Percentiles rank a stretch among this genome's conserved stretches.
phyloP scores from a whole-genome alignment of 306 rosid genomes.

The Echinosophora koreensis region DNA sequence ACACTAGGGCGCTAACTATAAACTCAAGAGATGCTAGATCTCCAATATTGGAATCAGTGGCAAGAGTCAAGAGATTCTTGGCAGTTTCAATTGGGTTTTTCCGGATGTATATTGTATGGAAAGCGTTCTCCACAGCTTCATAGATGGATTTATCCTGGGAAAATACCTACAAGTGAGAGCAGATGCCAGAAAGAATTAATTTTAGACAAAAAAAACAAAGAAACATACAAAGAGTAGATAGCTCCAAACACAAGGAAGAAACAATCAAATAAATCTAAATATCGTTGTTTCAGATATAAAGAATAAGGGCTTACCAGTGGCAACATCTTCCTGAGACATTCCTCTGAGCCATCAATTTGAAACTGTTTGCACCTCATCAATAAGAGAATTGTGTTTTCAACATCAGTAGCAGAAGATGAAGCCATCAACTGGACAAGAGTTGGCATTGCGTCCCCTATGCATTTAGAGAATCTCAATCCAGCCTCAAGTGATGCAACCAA shows the following conservation, averaged over 20 bases:
- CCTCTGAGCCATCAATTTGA: slow-evolving; percentile 94
- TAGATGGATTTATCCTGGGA: slow-evolving; percentile 95
- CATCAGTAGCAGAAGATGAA: slow-evolving; percentile 90
- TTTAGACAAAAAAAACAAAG: slow-evolving; percentile 25
- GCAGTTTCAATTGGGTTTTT: slow-evolving; percentile 86
- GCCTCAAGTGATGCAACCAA: slow-evolving; percentile 97
- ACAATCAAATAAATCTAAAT: slow-evolving; percentile 21
- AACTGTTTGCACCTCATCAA: slow-evolving; percentile 97
- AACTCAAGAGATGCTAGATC: slow-evolving; percentile 95
- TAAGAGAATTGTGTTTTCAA: slow-evolving; percentile 88
- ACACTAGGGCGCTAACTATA: slow-evolving; percentile 79
- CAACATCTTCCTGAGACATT: slow-evolving; percentile 91
- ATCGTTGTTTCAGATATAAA: slow-evolving; percentile 30
- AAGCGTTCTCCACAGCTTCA: slow-evolving; percentile 97
- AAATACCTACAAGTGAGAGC: slow-evolving; percentile 70
- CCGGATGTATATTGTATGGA: slow-evolving; percentile 78
- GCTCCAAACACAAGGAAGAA: slow-evolving; percentile 27
- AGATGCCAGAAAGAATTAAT: slow-evolving; percentile 41
- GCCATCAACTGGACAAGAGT: slow-evolving; percentile 96
- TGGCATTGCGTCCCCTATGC: slow-evolving; percentile 79
- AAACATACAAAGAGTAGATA: slow-evolving; percentile 9
- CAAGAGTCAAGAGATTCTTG: slow-evolving; percentile 78
- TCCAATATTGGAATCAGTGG: slow-evolving; percentile 86
- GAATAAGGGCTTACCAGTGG: slow-evolving; percentile 72
- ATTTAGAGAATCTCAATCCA: slow-evolving; percentile 86